These are phyloP conservation scores for Aspergillus sclerotioniger DNA, from an alignment of 495 filamentous ascomycete species.

Conservation along the genomic window DNA sequence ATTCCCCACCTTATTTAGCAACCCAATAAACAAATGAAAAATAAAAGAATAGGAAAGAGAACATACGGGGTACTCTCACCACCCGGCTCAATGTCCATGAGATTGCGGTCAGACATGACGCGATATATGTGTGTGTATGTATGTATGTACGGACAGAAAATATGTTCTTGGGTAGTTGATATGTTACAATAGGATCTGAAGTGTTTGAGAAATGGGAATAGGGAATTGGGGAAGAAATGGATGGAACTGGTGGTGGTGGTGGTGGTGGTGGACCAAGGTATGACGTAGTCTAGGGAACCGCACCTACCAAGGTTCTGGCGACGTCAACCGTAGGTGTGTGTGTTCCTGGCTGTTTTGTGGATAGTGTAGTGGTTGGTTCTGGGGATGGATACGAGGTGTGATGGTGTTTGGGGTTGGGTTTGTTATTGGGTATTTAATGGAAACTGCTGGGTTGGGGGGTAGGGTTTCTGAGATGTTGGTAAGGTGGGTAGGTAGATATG, in stretches of 20 bases:
- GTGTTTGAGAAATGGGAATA: background rate
- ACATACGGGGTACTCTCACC: constrained; percentile 62
- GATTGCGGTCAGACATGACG: constrained; percentile 36
- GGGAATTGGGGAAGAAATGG: background rate
- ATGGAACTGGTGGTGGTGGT: background rate
- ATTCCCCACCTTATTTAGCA: constrained; percentile 33
- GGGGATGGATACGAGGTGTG: background rate
- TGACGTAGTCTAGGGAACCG: constrained; percentile 9
- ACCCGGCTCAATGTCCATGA: constrained; percentile 62
- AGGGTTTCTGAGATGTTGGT: no score
- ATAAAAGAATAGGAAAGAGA: background rate
- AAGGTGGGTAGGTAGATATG: no score
- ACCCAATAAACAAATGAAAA: background rate
- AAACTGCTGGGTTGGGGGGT: no score
- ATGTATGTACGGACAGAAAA: background rate
- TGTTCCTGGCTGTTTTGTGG: background rate
- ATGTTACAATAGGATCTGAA: background rate
- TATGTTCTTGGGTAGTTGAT: background rate
- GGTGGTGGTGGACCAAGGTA: constrained; percentile 2
- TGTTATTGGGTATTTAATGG: no score
- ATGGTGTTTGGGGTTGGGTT: no score
- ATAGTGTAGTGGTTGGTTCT: background rate
- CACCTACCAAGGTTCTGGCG: background rate
- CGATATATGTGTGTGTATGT: background rate
- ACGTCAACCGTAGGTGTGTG: background rate